These are phyloP conservation scores for Trametes sp. DNA, from an alignment of 1,284 basidiomycete species.

Conservation along the genomic window DNA sequence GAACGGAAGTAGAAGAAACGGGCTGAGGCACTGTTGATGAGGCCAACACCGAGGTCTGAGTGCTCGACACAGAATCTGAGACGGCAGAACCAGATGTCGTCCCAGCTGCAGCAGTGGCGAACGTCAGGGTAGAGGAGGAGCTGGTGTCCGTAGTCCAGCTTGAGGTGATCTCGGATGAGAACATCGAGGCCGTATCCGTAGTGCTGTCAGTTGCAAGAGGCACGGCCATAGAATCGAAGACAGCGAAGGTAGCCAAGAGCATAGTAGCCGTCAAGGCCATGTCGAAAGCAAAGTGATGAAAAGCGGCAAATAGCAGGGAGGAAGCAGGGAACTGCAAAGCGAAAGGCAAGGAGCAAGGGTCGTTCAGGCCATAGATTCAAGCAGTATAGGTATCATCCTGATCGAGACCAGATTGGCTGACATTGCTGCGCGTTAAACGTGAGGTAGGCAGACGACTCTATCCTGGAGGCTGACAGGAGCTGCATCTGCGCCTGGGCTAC, in stretches of 20 bases:
- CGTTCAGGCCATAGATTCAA: neutral
- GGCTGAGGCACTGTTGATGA: slow-evolving; percentile 12
- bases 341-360: slow-evolving; percentile 1
- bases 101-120: slow-evolving; percentile 22
- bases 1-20: neutral
- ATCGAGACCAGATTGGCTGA: slow-evolving; percentile 11
- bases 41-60: slow-evolving; percentile 14
- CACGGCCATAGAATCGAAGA: slow-evolving; percentile 25
- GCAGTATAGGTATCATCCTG: neutral
- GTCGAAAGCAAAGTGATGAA: slow-evolving; percentile 14
- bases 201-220: slow-evolving; percentile 27
- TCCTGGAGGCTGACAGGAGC: too few relatives aligned
- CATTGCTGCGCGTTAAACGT: neutral
- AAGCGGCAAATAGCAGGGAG: slow-evolving; percentile 1
- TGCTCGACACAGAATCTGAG: slow-evolving; percentile 5
- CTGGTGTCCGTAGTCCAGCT: slow-evolving; percentile 30
- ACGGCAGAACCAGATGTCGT: slow-evolving; percentile 6
- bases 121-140: slow-evolving; percentile 27
- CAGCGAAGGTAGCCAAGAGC: slow-evolving; percentile 26
- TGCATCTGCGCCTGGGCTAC: too few relatives aligned
- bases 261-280: slow-evolving; percentile 38
- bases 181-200: neutral
- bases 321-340: slow-evolving; percentile 7
- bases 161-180: slow-evolving; percentile 15
- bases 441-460: too few relatives aligned